Base-by-base conservation (phyloP, 768 basidiomycete genomes). In the Mycena crocata region DNA sequence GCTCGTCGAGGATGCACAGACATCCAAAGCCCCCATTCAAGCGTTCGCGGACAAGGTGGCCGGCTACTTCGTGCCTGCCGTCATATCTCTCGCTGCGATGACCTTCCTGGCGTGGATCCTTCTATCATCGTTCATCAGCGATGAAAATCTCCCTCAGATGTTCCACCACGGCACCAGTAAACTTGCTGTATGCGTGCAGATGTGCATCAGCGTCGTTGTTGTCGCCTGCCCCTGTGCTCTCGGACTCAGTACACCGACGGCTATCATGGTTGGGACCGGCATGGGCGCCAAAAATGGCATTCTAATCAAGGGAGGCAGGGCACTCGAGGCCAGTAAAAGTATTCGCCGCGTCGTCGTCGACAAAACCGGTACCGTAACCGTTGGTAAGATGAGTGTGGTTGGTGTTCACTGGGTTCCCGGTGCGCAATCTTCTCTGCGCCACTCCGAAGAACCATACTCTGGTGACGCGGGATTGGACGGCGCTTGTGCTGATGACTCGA, bases 181-280 rank as follows among this genome's bases (percentile, higher is more conserved):
- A 74, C 83, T 98, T 64, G 93, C 94, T 9, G 92, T 97, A 17
- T 99, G 96, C 76, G 83, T 99, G 50, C 95, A 97, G 81, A 90
- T 99, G 74, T 98, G 97, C 78, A 99, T 99, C 75, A 96, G 94
- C 42, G 98, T 99, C 67, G 88, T 99, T 64, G 98, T 99, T 52
- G 96, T 99, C 56, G 97, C 98, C 24, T 99, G 98, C 78, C 98
- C 98, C 0, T 99, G 98, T 76, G 97, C 98, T 0, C 86, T 99
- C 35, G 98, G 97, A 6, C 85, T 99, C 64, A 94, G 94, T 60
- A 99, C 97, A 0, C 98, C 98, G 1, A 99, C 98, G 0, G 98
- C 97, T 2, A 95, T 99, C 79, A 99, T 99, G 98, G 98, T 99
- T 34, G 98, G 98, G 21, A 99, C 97, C 0, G 98, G 98, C 1